These are phyloP conservation scores for Achaetomiella virescens DNA, from an alignment of 495 filamentous ascomycete genomes.

Conservation along the genomic window DNA sequence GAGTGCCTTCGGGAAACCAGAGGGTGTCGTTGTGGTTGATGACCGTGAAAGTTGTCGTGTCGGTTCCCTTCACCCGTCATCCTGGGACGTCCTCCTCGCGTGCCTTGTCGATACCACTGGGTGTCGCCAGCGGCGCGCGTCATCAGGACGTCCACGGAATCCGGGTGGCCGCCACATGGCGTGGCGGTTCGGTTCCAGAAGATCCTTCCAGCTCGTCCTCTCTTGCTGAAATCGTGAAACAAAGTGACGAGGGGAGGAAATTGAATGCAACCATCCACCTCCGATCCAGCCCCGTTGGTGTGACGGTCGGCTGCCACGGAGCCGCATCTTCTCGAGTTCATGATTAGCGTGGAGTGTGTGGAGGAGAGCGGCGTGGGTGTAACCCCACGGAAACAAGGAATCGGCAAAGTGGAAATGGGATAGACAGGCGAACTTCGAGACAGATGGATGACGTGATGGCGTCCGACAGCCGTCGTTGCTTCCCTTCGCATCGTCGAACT, in stretches of 20 bases:
- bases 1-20: too few species aligned
- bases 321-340: neutral
- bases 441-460: neutral
- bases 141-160: neutral
- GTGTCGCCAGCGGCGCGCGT: neutral
- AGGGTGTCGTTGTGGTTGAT: too few species aligned
- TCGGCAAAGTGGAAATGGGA: too few species aligned
- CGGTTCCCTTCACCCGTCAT: too few species aligned
- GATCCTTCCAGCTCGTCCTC: neutral
- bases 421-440: too few species aligned
- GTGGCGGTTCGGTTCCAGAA: neutral
- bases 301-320: neutral
- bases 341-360: neutral
- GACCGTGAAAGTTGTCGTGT: too few species aligned
- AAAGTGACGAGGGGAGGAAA: neutral
- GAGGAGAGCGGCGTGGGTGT: neutral
- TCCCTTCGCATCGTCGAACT: too few species aligned
- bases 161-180: conserved; percentile 8
- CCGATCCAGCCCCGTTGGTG: neutral
- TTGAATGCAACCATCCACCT: neutral
- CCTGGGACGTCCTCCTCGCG: too few species aligned
- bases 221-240: neutral
- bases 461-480: too few species aligned
- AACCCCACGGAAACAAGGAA: too few species aligned
- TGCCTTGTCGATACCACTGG: neutral